Evolutionary conservation across 345 rosid species (phyloP), one percentile per base, ranked within the genome.

Genomic region (Schrenkiella parvula): DNA sequence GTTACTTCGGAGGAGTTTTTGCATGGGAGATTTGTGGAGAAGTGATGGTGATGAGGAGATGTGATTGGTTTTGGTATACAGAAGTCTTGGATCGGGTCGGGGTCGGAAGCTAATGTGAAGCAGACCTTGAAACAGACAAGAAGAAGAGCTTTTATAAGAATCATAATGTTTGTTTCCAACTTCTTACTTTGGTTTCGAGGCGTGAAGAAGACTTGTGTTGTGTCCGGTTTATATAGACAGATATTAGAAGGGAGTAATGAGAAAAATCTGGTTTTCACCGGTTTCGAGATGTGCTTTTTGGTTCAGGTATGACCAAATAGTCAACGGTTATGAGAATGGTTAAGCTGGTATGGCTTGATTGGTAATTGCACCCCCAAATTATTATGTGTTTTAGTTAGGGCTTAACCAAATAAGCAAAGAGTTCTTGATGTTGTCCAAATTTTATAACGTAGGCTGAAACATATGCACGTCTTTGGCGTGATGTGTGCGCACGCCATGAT

Each of bases 81-180:
- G 72, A 84, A 90, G 87, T 92, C 96, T 31, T 63, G 84, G 69
- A 88, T 65, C 0, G 93, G 93, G 78, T 92, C 98, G 1, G 96
- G 90, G 72, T 90, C 96, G 6, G 95, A 87, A 70, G 86, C 87
- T 37, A 81, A 64, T 32, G 66, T 72, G 70, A 62, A 72, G 55
- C 62, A 51, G 54, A 42, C 58, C 15, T 71, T 58, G 38, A 86
- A 54, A 48, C 48, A 55, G 12, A 76, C 10, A 55, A 64, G 58
- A 60, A 54, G 15, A 46, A 70, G 41, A 64, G 57, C 50, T 64
- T 55, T 44, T 37, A 31, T 12, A 14, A 46, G 48, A 44, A 62
- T 50, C 41, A 39, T 8, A 42, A 41, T 31, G 41, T 13, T 52
- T 61, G 41, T 54, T 68, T 75, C 42, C 79, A 68, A 68, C 34